phyloP scores from a whole-genome alignment of 192 early-diverging fungal species.

The Coemansia pectinata region DNA sequence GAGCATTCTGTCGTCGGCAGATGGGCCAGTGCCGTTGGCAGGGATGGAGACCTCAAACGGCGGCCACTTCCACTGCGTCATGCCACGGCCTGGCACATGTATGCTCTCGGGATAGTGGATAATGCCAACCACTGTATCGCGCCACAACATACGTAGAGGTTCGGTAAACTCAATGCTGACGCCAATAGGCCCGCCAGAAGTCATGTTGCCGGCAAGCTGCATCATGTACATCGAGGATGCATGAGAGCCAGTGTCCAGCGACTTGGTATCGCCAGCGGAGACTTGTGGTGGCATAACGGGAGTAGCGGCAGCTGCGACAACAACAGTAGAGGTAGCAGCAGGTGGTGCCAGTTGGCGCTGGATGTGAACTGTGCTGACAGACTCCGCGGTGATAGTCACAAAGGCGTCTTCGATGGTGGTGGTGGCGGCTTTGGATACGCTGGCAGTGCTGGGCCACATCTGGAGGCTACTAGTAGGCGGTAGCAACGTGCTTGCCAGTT shows the following conservation, averaged over 20 bases:
- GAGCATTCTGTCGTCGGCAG: background rate
- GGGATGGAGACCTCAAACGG: slow-evolving; percentile 26
- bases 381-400: slow-evolving; percentile 17
- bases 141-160: slow-evolving; percentile 42
- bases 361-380: slow-evolving; percentile 24
- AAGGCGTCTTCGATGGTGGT: background rate
- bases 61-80: slow-evolving; percentile 39
- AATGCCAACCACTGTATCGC: slow-evolving; percentile 32
- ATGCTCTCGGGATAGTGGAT: slow-evolving; percentile 21
- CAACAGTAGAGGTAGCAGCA: background rate
- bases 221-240: slow-evolving; percentile 22
- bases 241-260: slow-evolving; percentile 9
- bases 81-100: slow-evolving; percentile 33
- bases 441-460: background rate
- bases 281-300: background rate
- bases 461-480: background rate
- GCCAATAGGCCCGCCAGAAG: slow-evolving; percentile 44
- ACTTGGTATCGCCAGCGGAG: slow-evolving; percentile 1
- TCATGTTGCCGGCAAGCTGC: slow-evolving; percentile 37
- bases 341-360: background rate
- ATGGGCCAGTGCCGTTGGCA: background rate
- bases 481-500: background rate
- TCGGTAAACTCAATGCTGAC: slow-evolving; percentile 47
- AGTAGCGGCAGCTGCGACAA: background rate
- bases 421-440: background rate